phyloP scores from a whole-genome alignment of 176 grass and related monocot species.

The Calamus simplicifolius region DNA sequence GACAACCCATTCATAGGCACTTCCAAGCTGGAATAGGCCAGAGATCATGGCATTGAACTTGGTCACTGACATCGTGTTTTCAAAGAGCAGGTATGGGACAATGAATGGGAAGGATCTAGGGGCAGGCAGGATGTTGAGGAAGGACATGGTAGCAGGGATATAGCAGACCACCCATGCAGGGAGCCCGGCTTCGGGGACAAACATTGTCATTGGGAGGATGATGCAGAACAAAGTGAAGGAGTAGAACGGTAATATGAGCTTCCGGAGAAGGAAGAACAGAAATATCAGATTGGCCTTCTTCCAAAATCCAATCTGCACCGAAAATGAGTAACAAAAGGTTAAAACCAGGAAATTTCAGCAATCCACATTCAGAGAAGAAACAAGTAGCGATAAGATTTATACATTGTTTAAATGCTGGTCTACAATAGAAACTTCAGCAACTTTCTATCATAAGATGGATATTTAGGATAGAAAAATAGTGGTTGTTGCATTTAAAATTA shows the following conservation, averaged over 20 bases:
- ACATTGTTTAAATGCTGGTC: too few species aligned
- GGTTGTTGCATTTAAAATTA: too few species aligned
- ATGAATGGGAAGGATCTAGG: slow-evolving; percentile 43
- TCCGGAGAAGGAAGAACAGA: slow-evolving; percentile 49
- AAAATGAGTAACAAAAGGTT: neutral
- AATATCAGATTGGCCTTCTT: slow-evolving; percentile 43
- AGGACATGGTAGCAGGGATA: slow-evolving; percentile 37
- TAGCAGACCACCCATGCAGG: slow-evolving; percentile 47
- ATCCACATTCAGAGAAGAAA: too few species aligned
- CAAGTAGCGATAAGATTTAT: too few species aligned
- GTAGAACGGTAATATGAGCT: slow-evolving; percentile 45
- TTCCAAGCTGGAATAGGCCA: slow-evolving; percentile 40
- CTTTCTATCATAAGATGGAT: too few species aligned
- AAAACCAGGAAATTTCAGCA: too few species aligned
- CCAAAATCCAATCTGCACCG: slow-evolving; percentile 36
- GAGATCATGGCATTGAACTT: slow-evolving; percentile 54
- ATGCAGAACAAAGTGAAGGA: slow-evolving; percentile 51
- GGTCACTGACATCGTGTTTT: slow-evolving; percentile 61
- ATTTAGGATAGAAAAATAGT: too few species aligned
- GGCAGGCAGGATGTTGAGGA: slow-evolving; percentile 44
- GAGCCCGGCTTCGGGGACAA: slow-evolving; percentile 40
- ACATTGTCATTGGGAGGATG: slow-evolving; percentile 48
- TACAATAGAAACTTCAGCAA: too few species aligned
- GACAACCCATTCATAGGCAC: slow-evolving; percentile 46
- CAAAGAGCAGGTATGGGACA: slow-evolving; percentile 43